These are phyloP conservation scores for Camellia japonica DNA, from an alignment of 148 eudicot species.

Conservation along the genomic window DNA sequence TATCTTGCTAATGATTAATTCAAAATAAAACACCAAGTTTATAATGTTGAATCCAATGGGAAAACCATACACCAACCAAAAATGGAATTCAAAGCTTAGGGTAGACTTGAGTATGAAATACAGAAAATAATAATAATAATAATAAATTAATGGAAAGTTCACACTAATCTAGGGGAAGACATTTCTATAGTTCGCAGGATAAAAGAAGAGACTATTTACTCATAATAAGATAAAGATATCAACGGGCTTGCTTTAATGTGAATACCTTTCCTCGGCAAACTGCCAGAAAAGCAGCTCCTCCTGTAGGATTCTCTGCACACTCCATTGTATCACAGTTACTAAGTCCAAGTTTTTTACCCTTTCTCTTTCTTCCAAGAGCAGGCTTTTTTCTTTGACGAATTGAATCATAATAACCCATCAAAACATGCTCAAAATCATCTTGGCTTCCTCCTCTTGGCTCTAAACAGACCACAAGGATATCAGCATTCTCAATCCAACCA, in stretches of 20 bases:
- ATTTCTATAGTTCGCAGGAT: neutral
- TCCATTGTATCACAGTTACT: conserved; percentile 25
- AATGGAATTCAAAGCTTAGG: neutral
- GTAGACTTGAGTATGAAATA: neutral
- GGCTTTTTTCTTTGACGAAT: conserved; percentile 47
- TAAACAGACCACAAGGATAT: conserved; percentile 27
- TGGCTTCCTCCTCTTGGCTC: conserved; percentile 94
- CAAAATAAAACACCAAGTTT: neutral
- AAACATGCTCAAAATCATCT: conserved; percentile 69
- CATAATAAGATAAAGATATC: neutral
- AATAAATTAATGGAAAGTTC: neutral
- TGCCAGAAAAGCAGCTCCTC: conserved; percentile 94
- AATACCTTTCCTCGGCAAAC: conserved; percentile 98
- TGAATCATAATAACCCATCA: conserved; percentile 70
- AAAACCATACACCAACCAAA: neutral
- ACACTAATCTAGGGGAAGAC: neutral
- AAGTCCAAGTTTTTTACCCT: conserved; percentile 54
- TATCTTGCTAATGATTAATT: neutral
- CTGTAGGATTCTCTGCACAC: conserved; percentile 29
- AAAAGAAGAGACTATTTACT: neutral
- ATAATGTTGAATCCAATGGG: neutral
- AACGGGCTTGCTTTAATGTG: neutral
- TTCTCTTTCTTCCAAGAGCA: conserved; percentile 56
- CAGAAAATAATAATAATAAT: too few species aligned
- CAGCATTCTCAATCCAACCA: neutral